Percentiles rank a stretch among this genome's conserved stretches.
Conservation (phyloP, 805 yeast species). For the Limtongia smithiae region DNA sequence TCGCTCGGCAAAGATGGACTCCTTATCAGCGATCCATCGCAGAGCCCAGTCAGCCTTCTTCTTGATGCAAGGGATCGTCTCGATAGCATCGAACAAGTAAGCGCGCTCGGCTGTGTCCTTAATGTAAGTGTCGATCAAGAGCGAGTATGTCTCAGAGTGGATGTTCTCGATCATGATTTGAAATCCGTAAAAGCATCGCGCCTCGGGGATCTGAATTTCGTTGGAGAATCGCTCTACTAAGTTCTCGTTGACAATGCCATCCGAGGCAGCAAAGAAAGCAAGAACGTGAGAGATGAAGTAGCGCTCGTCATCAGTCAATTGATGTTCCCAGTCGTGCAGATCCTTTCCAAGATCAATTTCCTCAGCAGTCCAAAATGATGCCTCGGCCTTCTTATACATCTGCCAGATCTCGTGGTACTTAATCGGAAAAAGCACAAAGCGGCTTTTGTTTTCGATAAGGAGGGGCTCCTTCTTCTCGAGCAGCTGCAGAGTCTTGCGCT, state of each 20-base stretch:
- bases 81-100: slow-evolving; percentile 90
- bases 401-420: slow-evolving; percentile 98
- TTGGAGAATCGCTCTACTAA: slow-evolving; percentile 96
- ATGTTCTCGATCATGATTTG: slow-evolving; percentile 99
- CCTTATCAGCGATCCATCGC: slow-evolving; percentile 89
- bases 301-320: slow-evolving; percentile 85
- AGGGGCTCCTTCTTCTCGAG: slow-evolving; percentile 86
- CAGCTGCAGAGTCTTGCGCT: slow-evolving; percentile 52
- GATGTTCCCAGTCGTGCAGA: slow-evolving; percentile 85
- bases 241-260: slow-evolving; percentile 97
- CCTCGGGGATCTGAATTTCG: slow-evolving; percentile 96
- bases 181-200: slow-evolving; percentile 98
- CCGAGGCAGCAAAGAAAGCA: slow-evolving; percentile 98
- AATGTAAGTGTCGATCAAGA: slow-evolving; percentile 90
- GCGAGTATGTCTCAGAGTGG: slow-evolving; percentile 94
- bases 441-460: slow-evolving; percentile 73
- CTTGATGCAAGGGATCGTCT: slow-evolving; percentile 91
- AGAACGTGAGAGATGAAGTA: slow-evolving; percentile 87
- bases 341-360: slow-evolving; percentile 96
- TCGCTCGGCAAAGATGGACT: slow-evolving; percentile 90
- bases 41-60: slow-evolving; percentile 99
- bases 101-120: slow-evolving; percentile 93
- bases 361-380: slow-evolving; percentile 99
- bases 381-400: slow-evolving; percentile 98
- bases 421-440: slow-evolving; percentile 94